These are phyloP conservation scores for Mucor saturninus DNA, from an alignment of 371 early-diverging fungal species.

Conservation along the genomic window DNA sequence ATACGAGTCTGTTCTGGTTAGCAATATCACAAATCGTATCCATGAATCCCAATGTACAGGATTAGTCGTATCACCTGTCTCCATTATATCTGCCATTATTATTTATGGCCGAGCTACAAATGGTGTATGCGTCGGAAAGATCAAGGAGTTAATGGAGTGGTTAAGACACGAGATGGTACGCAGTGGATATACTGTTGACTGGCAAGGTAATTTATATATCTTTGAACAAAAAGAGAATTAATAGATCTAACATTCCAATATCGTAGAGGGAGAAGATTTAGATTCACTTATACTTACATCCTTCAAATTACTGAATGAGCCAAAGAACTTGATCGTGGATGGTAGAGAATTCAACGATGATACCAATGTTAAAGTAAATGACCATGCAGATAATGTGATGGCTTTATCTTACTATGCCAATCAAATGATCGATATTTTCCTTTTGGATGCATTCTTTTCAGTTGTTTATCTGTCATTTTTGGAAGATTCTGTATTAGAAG, in stretches of 20 bases:
- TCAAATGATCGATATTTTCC: conserved; percentile 47
- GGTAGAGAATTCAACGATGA: conserved; percentile 52
- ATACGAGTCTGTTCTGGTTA: conserved; percentile 31
- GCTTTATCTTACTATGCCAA: conserved; percentile 55
- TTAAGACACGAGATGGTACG: conserved; percentile 37
- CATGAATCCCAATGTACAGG: conserved; percentile 47
- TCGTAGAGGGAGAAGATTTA: conserved; percentile 50
- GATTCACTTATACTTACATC: conserved; percentile 44
- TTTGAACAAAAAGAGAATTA: neutral
- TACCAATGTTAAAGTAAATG: conserved; percentile 54
- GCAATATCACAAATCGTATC: conserved; percentile 38
- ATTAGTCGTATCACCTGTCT: conserved; percentile 45
- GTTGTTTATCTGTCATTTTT: conserved; percentile 52
- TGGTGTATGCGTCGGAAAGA: conserved; percentile 51
- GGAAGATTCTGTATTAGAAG: conserved; percentile 37
- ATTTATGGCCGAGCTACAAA: conserved; percentile 53
- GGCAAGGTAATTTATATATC: conserved; percentile 39
- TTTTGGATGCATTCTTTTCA: conserved; percentile 52
- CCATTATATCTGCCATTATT: conserved; percentile 44
- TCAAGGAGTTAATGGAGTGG: conserved; percentile 54
- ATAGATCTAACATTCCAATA: neutral
- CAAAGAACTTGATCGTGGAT: conserved; percentile 53
- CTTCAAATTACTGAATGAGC: conserved; percentile 48
- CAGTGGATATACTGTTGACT: conserved; percentile 37
- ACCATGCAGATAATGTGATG: conserved; percentile 60